Conservation (phyloP, 345 rosid genomes). For the Brassica rapa region DNA sequence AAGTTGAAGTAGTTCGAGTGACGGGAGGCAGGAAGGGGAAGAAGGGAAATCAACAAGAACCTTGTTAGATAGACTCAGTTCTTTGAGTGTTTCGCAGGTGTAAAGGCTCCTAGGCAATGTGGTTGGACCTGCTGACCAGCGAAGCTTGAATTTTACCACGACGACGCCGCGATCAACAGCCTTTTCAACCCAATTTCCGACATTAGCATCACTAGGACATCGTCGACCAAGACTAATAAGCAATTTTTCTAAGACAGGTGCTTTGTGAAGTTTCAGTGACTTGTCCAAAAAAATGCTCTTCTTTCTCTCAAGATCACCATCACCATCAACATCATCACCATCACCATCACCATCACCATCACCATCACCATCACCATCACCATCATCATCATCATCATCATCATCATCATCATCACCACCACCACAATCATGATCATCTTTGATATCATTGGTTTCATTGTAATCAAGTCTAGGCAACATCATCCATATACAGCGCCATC, state of each 20-base stretch:
- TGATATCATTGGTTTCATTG: background rate
- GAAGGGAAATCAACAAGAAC: background rate
- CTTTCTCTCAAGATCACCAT: background rate
- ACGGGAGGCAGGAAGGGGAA: background rate
- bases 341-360: too few species aligned
- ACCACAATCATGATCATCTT: background rate
- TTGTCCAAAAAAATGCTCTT: background rate
- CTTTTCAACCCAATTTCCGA: too few species aligned
- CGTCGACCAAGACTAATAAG: background rate
- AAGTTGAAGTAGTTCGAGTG: background rate
- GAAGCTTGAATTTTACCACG: too few species aligned
- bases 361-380: too few species aligned
- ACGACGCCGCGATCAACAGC: too few species aligned
- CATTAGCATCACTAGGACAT: background rate
- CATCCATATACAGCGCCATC: background rate
- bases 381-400: background rate
- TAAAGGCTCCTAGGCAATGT: too few species aligned
- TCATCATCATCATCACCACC: background rate
- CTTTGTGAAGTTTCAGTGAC: background rate
- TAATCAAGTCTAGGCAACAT: background rate
- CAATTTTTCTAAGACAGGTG: background rate
- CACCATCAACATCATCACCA: too few species aligned
- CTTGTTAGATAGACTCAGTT: background rate
- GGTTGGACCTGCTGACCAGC: too few species aligned
- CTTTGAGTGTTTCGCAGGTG: too few species aligned